Conservation (phyloP, 345 rosid genomes). For the Hevea brasiliensis region DNA sequence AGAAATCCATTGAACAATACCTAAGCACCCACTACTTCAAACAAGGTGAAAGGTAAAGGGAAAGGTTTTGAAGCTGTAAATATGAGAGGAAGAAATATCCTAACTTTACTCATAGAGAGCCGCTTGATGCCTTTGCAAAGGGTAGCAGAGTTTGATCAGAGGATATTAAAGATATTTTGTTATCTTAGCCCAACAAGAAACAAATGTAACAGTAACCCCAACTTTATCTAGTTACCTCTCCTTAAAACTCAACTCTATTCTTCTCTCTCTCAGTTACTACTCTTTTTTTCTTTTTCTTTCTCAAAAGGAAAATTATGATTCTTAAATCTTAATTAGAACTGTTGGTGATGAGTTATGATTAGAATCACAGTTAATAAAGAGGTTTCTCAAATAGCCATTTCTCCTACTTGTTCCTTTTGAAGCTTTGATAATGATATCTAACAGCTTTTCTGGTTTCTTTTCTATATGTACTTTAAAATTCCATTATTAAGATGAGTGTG, state of each 20-base stretch:
- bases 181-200: conserved; percentile 24
- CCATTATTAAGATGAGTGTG: conserved; percentile 34
- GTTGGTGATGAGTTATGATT: conserved; percentile 35
- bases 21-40: no score
- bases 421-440: conserved; percentile 47
- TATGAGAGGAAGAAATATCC: background rate
- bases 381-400: conserved; percentile 29
- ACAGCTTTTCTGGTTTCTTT: conserved; percentile 34
- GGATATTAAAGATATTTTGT: conserved; percentile 14
- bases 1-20: no score
- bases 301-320: no score
- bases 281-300: background rate
- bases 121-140: conserved; percentile 31
- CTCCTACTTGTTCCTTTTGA: conserved; percentile 24
- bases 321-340: background rate
- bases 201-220: conserved; percentile 17
- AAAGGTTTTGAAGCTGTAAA: background rate
- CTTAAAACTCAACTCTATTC: background rate
- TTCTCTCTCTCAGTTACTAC: background rate
- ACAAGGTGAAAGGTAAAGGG: background rate
- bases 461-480: conserved; percentile 28
- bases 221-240: background rate
- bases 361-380: conserved; percentile 31
- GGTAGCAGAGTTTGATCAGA: background rate
- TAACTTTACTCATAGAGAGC: conserved; percentile 10